phyloP scores from a whole-genome alignment of 1,139 yeast genomes.

The Saccharomycopsis hybrid region DNA sequence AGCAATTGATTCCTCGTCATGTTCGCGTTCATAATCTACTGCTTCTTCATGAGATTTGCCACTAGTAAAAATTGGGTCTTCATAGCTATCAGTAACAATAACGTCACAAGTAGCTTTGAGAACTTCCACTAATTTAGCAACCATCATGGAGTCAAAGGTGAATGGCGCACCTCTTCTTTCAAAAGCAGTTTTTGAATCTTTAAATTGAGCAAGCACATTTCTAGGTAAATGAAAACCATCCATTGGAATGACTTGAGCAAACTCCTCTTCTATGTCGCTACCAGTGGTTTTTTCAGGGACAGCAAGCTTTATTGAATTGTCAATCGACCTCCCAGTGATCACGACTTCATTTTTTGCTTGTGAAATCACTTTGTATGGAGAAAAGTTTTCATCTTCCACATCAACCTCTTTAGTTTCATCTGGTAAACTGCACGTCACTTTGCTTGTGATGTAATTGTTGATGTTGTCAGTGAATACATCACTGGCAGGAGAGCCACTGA shows the following conservation, averaged over 20 bases:
- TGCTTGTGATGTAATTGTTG: conserved; percentile 9
- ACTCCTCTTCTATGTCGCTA: conserved; percentile 20
- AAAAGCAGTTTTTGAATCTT: conserved; percentile 51
- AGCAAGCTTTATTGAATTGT: conserved; percentile 23
- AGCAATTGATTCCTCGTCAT: background rate
- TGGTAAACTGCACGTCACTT: background rate
- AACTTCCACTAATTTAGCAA: conserved; percentile 32
- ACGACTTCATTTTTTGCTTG: conserved; percentile 7
- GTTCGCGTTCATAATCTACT: background rate
- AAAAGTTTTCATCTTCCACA: conserved; percentile 39
- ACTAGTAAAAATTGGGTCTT: background rate
- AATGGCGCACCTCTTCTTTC: conserved; percentile 76
- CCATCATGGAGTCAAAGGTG: conserved; percentile 64
- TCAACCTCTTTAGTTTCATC: conserved; percentile 28
- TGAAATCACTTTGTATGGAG: conserved; percentile 23
- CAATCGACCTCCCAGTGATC: conserved; percentile 20
- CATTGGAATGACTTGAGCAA: conserved; percentile 47
- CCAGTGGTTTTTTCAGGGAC: conserved; percentile 6
- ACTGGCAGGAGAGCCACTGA: background rate
- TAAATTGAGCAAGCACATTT: conserved; percentile 41
- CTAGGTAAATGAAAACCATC: conserved; percentile 84
- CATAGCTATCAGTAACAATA: conserved; percentile 13
- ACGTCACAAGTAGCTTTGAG: conserved; percentile 25
- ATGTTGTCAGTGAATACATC: no score
- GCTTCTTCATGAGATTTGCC: background rate